Base-by-base conservation (phyloP, 75 land plant species). In the Picea glauca region DNA sequence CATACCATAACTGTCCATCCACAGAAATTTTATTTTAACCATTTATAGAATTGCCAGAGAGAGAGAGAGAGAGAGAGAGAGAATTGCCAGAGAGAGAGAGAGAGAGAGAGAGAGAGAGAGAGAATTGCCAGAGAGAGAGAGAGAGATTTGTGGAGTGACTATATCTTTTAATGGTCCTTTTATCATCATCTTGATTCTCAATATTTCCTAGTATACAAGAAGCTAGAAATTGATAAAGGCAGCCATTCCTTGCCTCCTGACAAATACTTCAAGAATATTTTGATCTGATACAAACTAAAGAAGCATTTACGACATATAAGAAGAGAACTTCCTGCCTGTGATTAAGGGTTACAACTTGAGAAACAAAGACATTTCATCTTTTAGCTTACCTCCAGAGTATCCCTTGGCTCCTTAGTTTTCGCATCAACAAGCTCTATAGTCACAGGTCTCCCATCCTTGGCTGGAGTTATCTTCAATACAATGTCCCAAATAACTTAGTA, bases 391-490 rank as follows among this genome's bases (percentile, higher is more conserved):
- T 98, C 99, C 79, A 98, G 75, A 54, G 94, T 88, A 32, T 93
- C 99, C 81, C 92, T 95, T 26, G 84, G 93, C 89, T 98, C 98
- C 88, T 95, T 98, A 50, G 99, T 98, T 72, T 95, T 98, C 18
- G 99, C 92, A 86, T 98, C 99, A 79, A 90, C 87, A 64, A 98
- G 94, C 80, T 98, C 99, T 78, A 98, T 95, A 1, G 58, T 80
- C 12, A 98, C 99, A 72, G 99, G 99, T 80, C 85, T 95, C 26
- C 99, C 99, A 87, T 98, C 92, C 84, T 86, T 98, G 21, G 99
- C 99, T 38, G 99, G 99, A 60, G 99, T 98, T n/a, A 98, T 93
- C 99, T 98, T 82, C 73, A 83, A 20, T 33, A 79, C 20, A 81
- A 14, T 77, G 67, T 30, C 21, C 15, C 60, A 73, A 30, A 4